Base-by-base conservation (phyloP, 805 yeast species). In the Myxozyma monticola region DNA sequence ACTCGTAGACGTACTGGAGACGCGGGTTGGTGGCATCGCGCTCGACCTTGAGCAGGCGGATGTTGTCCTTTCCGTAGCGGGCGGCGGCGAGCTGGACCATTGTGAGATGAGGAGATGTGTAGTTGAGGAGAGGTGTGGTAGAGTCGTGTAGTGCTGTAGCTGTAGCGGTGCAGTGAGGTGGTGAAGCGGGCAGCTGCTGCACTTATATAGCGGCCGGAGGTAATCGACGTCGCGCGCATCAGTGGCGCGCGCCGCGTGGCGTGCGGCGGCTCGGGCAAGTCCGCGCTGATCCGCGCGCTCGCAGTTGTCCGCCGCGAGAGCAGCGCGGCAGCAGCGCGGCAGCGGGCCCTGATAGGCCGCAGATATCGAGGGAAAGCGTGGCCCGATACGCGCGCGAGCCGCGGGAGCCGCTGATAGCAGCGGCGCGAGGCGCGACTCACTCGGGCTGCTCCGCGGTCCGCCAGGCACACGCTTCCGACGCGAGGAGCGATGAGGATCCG, bases 21-120 rank as follows among this genome's bases (percentile, higher is more conserved):
- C 79, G 72, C 15, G 91, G 89, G 71, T 88, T 78, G 45, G 72
- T 57, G 52, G 85, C 78, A 71, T 88, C 87, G 65, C 84, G 85
- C 71, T 81, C 84, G 61, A 89, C 96, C 71, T 89, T 90, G 63
- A 90, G 77, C 69, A 90, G 86, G 68, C 90, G 88, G 67, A 90
- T 96, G 71, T 88, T 88, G 68, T 82, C 95, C 68, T 90, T 90
- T 59, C 97, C 97, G 76, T 90, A 90, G 26, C 86, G 73, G 24
- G 95, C 83, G 26, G 55, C 45, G n/a, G 63, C 31, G 29, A 59
- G 60, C 21, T 41, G 26, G 33, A 36, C 54, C 57, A 53, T 53
- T 45, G 46, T 37, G 47, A 26, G 14, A 17, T 30, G 29, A 8
- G 29, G 22, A 14, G 24, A n/a, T n/a, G 17, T 26, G 40, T 40